Conservation (phyloP, 164 flowering plant species). For the Vitis riparia region DNA sequence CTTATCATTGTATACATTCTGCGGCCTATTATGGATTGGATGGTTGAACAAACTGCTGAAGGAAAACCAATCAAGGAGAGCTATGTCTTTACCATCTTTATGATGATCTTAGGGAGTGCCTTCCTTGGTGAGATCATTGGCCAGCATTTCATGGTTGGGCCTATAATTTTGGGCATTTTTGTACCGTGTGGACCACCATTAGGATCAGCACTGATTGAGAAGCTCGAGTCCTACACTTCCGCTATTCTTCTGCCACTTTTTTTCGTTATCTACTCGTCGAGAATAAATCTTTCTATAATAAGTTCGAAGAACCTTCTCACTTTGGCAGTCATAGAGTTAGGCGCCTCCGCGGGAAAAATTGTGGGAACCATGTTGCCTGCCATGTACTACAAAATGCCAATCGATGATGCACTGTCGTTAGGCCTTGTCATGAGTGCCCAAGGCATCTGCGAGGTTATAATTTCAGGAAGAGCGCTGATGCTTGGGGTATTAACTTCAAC, state of each 20-base stretch:
- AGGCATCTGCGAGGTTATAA: slow-evolving; percentile 21
- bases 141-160: slow-evolving; percentile 18
- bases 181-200: slow-evolving; percentile 41
- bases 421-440: slow-evolving; percentile 34
- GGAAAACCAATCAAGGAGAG: slow-evolving; percentile 15
- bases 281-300: not conserved
- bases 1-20: slow-evolving; percentile 3
- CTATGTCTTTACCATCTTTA: slow-evolving; percentile 1
- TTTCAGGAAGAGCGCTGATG: no score
- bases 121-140: slow-evolving; percentile 16
- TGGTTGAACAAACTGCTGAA: not conserved
- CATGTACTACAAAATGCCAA: slow-evolving; percentile 20
- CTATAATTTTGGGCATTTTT: slow-evolving; percentile 23
- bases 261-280: slow-evolving; percentile 8
- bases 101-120: slow-evolving; percentile 3
- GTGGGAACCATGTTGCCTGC: slow-evolving; percentile 12
- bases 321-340: not conserved
- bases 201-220: slow-evolving; percentile 23
- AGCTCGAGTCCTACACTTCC: slow-evolving; percentile 22
- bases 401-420: slow-evolving; percentile 27
- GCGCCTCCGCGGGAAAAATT: slow-evolving; percentile 18
- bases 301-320: not conserved
- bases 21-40: slow-evolving; percentile 16
- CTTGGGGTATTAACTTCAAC: no score
- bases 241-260: slow-evolving; percentile 22